Evolutionary conservation across 305 asterid genomes (phyloP), one percentile per base, ranked within the genome.

Genomic region (Vinca major): DNA sequence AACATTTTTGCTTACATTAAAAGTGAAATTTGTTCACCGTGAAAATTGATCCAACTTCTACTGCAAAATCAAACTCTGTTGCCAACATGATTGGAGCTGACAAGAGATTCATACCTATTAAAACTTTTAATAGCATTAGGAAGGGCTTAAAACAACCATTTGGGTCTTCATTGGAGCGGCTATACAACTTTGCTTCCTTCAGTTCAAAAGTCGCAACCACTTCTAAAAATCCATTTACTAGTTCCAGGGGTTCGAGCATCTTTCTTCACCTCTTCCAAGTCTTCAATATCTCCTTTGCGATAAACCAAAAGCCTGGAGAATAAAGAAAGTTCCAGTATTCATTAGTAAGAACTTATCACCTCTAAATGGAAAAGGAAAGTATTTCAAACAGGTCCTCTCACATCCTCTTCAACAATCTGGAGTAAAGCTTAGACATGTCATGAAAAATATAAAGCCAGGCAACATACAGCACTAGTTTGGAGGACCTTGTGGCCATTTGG

Each of bases 211-310:
- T 39, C 4, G 7, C 40, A 17, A 10, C 12, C 2, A 14, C 48
- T 16, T 49, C 5, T 13, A 11, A 2, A 7, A 52, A 4, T 6
- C n/a, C 36, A 16, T 2, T 1, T 3, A 40, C 8, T 21, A 58
- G 63, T 44, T 58, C 45, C 0, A 58, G 63, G 16, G 51, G n/a
- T 26, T 44, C 8, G 48, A 44, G 48, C 48, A 44, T 44, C 48
- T 44, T 44, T 44, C 8, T 21, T 39, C 12, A 5, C 7, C 69
- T 20, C 21, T 66, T 62, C 62, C 55, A 21, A n/a, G 54, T 20
- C 47, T 21, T 12, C 9, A 47, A n/a, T 11, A 58, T 54, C 17
- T 20, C 64, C 52, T 54, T 69, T 41, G 9, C 40, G 66, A 69
- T 11, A 12, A 8, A 21, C 69, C 19, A 60, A 45, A 58, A 45